Conservation (phyloP, 1,139 yeast species). For the Saccharomyces hybrid region DNA sequence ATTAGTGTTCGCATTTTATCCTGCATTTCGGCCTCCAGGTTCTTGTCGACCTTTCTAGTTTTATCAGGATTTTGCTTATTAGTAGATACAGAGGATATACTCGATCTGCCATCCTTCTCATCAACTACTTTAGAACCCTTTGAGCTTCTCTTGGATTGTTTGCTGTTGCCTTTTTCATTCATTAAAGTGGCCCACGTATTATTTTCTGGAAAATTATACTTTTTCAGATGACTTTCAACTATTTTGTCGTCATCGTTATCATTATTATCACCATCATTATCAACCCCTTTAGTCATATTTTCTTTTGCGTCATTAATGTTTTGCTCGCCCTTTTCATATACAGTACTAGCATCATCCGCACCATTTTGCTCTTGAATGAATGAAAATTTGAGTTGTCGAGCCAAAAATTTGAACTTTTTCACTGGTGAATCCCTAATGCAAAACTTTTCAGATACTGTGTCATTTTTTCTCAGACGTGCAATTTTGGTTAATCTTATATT, state of each 20-base stretch:
- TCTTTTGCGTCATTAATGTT: neutral
- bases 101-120: slow-evolving; percentile 14
- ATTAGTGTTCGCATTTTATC: slow-evolving; percentile 17
- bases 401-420: slow-evolving; percentile 28
- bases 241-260: slow-evolving; percentile 6
- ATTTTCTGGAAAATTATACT: slow-evolving; percentile 28
- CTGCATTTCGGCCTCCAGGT: slow-evolving; percentile 8
- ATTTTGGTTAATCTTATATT: slow-evolving; percentile 22
- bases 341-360: slow-evolving; percentile 7
- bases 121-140: slow-evolving; percentile 9
- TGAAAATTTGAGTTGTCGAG: slow-evolving; percentile 30
- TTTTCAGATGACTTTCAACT: slow-evolving; percentile 15
- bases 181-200: slow-evolving; percentile 31
- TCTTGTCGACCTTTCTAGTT: slow-evolving; percentile 3
- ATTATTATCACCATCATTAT: slow-evolving; percentile 9
- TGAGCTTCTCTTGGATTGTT: slow-evolving; percentile 2
- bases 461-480: slow-evolving; percentile 6
- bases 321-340: slow-evolving; percentile 6
- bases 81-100: neutral
- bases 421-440: slow-evolving; percentile 26
- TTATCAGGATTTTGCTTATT: slow-evolving; percentile 3
- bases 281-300: no score
- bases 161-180: slow-evolving; percentile 15
- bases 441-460: slow-evolving; percentile 7
- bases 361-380: slow-evolving; percentile 16